phyloP scores from a whole-genome alignment of 2,329 filamentous ascomycete genomes.

The Chaetomium strumarium region DNA sequence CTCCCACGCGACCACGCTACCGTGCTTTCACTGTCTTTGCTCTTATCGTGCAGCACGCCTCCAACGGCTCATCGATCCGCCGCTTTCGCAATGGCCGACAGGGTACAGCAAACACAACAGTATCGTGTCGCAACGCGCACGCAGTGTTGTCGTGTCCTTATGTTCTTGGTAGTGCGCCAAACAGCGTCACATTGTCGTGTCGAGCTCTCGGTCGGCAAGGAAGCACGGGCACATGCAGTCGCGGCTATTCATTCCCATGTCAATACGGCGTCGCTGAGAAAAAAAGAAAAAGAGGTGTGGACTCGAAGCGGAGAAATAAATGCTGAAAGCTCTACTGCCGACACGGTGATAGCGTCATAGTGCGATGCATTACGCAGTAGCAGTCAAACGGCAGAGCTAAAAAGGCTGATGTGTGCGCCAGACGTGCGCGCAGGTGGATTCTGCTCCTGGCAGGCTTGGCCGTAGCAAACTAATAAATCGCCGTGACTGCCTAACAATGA shows the following conservation, averaged over 20 bases:
- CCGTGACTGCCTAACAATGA: conserved; percentile 19
- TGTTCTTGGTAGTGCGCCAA: conserved; percentile 14
- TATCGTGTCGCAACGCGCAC: conserved; percentile 2
- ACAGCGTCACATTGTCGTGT: conserved; percentile 23
- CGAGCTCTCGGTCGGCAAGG: conserved; percentile 17
- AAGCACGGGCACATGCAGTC: conserved; percentile 3
- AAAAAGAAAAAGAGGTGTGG: neutral
- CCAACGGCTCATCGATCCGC: conserved; percentile 14
- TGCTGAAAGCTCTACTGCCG: conserved; percentile 10
- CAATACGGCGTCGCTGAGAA: conserved; percentile 7
- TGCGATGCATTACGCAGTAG: conserved; percentile 13
- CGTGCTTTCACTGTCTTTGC: conserved; percentile 1
- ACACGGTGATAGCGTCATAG: conserved; percentile 20
- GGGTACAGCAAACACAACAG: neutral
- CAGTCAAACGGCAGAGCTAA: conserved; percentile 12
- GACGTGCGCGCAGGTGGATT: conserved; percentile 20
- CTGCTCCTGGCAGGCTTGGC: conserved; percentile 11
- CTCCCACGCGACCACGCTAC: conserved; percentile 7
- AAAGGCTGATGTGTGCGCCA: conserved; percentile 25
- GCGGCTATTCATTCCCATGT: conserved; percentile 18
- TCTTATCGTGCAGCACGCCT: conserved; percentile 7
- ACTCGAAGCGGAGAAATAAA: neutral
- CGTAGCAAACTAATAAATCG: conserved; percentile 7
- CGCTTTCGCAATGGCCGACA: neutral
- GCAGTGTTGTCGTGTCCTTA: conserved; percentile 5